Evolutionary conservation across 768 basidiomycete species (phyloP).

Genomic region (Tulasnella sp.): DNA sequence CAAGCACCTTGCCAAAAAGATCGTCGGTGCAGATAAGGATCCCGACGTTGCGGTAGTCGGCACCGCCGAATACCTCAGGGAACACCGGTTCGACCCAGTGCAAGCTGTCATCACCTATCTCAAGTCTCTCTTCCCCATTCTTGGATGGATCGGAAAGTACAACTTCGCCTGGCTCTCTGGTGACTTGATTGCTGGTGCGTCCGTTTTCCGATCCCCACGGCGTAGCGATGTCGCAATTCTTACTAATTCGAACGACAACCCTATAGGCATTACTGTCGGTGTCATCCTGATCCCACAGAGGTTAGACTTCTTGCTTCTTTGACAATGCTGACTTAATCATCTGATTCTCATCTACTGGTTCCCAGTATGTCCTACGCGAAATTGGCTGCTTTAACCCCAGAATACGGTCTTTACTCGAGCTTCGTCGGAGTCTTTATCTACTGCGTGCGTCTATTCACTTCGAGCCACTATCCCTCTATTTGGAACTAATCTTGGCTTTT

Average conservation of each 20-base stretch:
- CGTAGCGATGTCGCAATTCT: conserved; percentile 7
- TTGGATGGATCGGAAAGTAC: conserved; percentile 85
- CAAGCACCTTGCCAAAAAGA: conserved; percentile 14
- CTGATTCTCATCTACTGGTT: not conserved
- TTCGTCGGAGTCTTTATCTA: conserved; percentile 87
- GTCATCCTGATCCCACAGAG: conserved; percentile 94
- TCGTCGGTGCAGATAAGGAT: conserved; percentile 34
- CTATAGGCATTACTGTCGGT: conserved; percentile 71
- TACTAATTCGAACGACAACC: conserved; percentile 28
- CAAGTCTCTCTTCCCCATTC: conserved; percentile 76
- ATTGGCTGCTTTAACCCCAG: conserved; percentile 72
- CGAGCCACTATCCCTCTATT: not conserved
- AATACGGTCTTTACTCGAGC: conserved; percentile 94
- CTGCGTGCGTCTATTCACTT: conserved; percentile 54
- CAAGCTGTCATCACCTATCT: conserved; percentile 56
- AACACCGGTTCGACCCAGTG: conserved; percentile 11
- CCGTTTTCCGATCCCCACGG: not conserved
- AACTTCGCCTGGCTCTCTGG: conserved; percentile 74
- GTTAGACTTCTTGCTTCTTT: conserved; percentile 13
- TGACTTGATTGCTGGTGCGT: conserved; percentile 77
- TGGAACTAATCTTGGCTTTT: not conserved
- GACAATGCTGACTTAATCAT: not conserved
- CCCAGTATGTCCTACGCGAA: conserved; percentile 50
- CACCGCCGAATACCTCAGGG: conserved; percentile 22
- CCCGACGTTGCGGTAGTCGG: conserved; percentile 25